Base-by-base conservation (phyloP, 805 yeast species). In the Zygoascus tannicola region DNA sequence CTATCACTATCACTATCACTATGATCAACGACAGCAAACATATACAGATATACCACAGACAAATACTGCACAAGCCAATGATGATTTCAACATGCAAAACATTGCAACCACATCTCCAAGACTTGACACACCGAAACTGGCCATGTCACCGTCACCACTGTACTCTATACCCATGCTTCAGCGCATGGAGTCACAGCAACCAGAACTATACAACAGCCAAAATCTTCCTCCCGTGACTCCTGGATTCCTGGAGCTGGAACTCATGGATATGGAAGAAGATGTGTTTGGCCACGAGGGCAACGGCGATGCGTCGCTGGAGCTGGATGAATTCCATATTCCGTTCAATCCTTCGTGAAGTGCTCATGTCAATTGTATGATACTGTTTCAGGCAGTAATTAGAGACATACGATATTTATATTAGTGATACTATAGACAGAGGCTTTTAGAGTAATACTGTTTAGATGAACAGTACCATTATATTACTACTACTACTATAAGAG, bases 1-100 rank as follows among this genome's bases (percentile, higher is more conserved):
- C 57, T 87, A 83, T 61, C 80, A 81, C 60, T 69, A 71, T 5
- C 71, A 76, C 2, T 72, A 70, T 28, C 44, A 40, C 21, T 33
- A 33, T 22, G 14, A 22, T n/a, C 10, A 19, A 20, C 16, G 33
- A 22, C 19, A 30, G 16, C 30, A 26, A 12, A 12, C 10, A 26
- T 26, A 26, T 26, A 26, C 30, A 26, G n/a, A n/a, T n/a, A n/a
- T n/a, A n/a, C n/a, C n/a, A n/a, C 7, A 8, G 30, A 12, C 10
- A 8, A 26, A 26, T 26, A 26, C 30, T 7, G 30, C 10, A 12
- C 10, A 12, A 8, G 12, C 7, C 30, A 26, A 26, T 12, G 7
- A 7, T 8, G 30, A 12, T 7, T 7, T 26, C 7, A 8, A 7
- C 7, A 12, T 12, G 12, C 10, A 12, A 26, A 26, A 26, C 30